Evolutionary conservation across 2,329 filamentous ascomycete species (phyloP).

Genomic region (Xylariaceae sp.): DNA sequence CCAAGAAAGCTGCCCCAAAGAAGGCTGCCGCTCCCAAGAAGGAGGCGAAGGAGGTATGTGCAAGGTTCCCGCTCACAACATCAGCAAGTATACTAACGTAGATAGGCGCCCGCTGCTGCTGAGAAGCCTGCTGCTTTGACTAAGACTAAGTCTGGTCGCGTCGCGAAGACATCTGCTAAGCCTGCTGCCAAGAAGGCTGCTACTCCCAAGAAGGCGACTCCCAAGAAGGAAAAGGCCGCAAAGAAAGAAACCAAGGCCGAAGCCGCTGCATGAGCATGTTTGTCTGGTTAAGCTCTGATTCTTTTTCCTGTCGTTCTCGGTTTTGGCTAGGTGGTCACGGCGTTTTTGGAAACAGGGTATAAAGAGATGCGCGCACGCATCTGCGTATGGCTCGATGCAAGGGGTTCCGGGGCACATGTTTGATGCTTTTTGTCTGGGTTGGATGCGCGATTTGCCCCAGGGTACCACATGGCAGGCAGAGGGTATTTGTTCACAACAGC

Average conservation of each 20-base stretch:
- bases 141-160: slow-evolving; percentile 74
- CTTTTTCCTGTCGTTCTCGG: slow-evolving; percentile 34
- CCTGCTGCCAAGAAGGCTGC: slow-evolving; percentile 39
- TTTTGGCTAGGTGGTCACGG: slow-evolving; percentile 31
- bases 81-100: slow-evolving; percentile 16
- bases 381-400: slow-evolving; percentile 26
- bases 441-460: slow-evolving; percentile 18
- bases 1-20: slow-evolving; percentile 41
- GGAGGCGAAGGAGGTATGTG: slow-evolving; percentile 26
- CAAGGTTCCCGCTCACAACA: slow-evolving; percentile 1
- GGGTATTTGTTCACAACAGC: slow-evolving; percentile 5
- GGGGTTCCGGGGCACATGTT: slow-evolving; percentile 29
- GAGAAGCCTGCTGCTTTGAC: slow-evolving; percentile 45
- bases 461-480: slow-evolving; percentile 3
- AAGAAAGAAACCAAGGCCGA: slow-evolving; percentile 39
- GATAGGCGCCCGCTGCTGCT: slow-evolving; percentile 48
- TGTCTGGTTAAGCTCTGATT: slow-evolving; percentile 26
- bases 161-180: slow-evolving; percentile 63
- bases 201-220: slow-evolving; percentile 40
- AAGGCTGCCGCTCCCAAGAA: slow-evolving; percentile 38
- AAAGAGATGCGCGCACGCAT: slow-evolving; percentile 29
- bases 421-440: slow-evolving; percentile 20
- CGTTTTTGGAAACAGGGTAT: slow-evolving; percentile 34
- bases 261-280: slow-evolving; percentile 27
- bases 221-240: slow-evolving; percentile 42